Evolutionary conservation across 2,329 filamentous ascomycete genomes (phyloP).

Genomic region (Hypoxylon sp.): DNA sequence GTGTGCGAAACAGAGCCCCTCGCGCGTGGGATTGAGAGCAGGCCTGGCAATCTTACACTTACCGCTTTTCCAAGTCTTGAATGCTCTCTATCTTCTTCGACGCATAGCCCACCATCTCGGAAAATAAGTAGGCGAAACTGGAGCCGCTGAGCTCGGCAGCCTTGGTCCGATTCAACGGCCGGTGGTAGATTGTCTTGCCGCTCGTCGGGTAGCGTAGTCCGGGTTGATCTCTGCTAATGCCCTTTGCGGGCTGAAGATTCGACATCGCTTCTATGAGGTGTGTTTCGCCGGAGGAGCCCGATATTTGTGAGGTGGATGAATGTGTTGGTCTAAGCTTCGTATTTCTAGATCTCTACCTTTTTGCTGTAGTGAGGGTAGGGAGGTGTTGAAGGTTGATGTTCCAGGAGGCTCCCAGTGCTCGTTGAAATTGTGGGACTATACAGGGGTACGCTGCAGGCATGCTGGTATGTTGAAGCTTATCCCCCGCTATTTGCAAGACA

Average conservation of each 20-base stretch:
- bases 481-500: too few species aligned
- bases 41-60: constrained; percentile 44
- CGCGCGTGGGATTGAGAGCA: background rate
- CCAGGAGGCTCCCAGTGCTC: background rate
- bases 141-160: constrained; percentile 91
- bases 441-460: too few species aligned
- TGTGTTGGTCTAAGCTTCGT: background rate
- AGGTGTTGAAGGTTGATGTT: too few species aligned
- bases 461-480: too few species aligned
- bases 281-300: constrained; percentile 4
- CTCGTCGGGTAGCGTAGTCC: constrained; percentile 89
- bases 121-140: constrained; percentile 95
- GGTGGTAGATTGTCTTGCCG: constrained; percentile 98
- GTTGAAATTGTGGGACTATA: background rate
- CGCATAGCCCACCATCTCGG: constrained; percentile 96
- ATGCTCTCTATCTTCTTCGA: constrained; percentile 92
- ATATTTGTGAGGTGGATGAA: constrained; percentile 2
- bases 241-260: constrained; percentile 62
- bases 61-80: constrained; percentile 92
- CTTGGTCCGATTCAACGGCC: constrained; percentile 89
- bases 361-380: background rate
- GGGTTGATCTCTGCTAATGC: constrained; percentile 61
- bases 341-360: background rate
- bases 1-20: background rate
- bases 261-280: constrained; percentile 55